A percentile compares a stretch with the other conserved stretches of the same genome.
These are phyloP conservation scores for Talaromyces albobiverticillius DNA, from an alignment of 2,329 filamentous ascomycete genomes.

Conservation along the genomic window DNA sequence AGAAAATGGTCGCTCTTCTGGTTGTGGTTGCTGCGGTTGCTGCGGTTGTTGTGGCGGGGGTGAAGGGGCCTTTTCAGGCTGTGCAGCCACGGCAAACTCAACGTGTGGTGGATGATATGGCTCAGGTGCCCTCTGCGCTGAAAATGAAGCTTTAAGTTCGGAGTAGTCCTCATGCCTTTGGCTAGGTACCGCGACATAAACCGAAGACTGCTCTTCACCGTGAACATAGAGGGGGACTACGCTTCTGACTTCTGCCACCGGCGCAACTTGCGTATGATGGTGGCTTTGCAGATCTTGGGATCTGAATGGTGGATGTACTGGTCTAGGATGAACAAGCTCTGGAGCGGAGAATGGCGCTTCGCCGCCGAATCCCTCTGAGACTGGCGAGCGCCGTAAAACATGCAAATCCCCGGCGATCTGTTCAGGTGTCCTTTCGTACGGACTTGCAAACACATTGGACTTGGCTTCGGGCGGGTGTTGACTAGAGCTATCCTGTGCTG, in stretches of 20 bases:
- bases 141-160: constrained; percentile 25
- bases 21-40: constrained; percentile 12
- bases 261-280: constrained; percentile 2
- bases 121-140: constrained; percentile 8
- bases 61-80: constrained; percentile 23
- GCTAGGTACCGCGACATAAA: constrained; percentile 25
- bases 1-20: constrained; percentile 48
- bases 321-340: constrained; percentile 10
- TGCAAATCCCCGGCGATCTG: constrained; percentile 11
- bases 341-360: constrained; percentile 6
- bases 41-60: not conserved
- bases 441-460: not conserved
- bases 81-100: not conserved
- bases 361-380: constrained; percentile 12
- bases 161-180: constrained; percentile 1
- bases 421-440: not conserved
- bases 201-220: constrained; percentile 42
- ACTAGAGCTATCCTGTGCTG: not conserved
- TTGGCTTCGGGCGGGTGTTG: not conserved
- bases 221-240: constrained; percentile 45
- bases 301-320: constrained; percentile 2
- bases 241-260: constrained; percentile 26
- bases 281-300: not conserved
- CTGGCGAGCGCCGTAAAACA: constrained; percentile 14
- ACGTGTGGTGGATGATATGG: not conserved